phyloP scores from a whole-genome alignment of 2,329 filamentous ascomycete species.

The Exophiala viscosa region DNA sequence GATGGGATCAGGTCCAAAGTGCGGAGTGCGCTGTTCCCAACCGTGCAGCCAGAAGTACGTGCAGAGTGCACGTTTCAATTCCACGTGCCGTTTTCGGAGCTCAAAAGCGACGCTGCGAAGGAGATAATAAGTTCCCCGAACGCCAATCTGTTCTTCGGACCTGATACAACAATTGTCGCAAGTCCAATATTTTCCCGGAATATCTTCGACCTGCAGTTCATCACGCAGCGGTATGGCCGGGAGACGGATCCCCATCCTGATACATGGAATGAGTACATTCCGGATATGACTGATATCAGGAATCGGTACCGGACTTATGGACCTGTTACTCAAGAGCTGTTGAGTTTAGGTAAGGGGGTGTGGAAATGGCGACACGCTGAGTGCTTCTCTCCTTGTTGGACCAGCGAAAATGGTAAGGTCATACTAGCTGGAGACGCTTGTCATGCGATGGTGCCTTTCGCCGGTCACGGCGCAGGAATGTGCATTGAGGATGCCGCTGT shows the following conservation, averaged over 20 bases:
- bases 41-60: not conserved
- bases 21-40: not conserved
- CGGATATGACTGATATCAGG: constrained; percentile 1
- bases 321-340: not conserved
- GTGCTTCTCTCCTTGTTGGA: not conserved
- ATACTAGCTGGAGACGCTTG: not conserved
- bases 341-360: not conserved
- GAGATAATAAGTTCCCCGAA: not conserved
- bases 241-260: constrained; percentile 1
- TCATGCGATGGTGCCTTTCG: not conserved
- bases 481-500: constrained; percentile 6
- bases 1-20: not conserved
- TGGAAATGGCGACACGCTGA: not conserved
- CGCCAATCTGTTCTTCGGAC: not conserved
- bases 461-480: constrained; percentile 3
- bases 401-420: constrained; percentile 1
- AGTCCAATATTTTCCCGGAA: not conserved
- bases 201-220: constrained; percentile 3
- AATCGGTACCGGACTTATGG: not conserved
- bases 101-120: constrained; percentile 1
- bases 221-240: not conserved
- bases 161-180: not conserved
- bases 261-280: not conserved
- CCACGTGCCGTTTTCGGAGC: not conserved
- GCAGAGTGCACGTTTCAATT: not conserved